Evolutionary conservation across 306 rosid species (phyloP).

Genomic region (Hippophae rhamnoides): DNA sequence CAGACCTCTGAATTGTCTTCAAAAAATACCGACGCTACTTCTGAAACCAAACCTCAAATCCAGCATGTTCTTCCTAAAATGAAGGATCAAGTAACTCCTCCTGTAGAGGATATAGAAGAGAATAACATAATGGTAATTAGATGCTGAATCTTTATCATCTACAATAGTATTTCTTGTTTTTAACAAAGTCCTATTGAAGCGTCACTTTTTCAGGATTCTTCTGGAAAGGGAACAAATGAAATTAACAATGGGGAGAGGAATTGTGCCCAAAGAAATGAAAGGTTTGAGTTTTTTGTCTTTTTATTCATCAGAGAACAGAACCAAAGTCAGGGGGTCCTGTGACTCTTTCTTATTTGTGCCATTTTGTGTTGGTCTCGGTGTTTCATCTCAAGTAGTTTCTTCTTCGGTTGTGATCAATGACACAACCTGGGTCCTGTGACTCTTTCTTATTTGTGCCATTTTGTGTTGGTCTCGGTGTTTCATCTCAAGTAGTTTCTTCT

Average conservation of each 20-base stretch:
- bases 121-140: slow-evolving; percentile 14
- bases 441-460: background rate
- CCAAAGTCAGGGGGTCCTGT: background rate
- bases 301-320: background rate
- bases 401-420: slow-evolving; percentile 15
- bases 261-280: slow-evolving; percentile 13
- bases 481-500: slow-evolving; percentile 29
- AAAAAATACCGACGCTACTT: slow-evolving; percentile 14
- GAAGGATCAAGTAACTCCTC: slow-evolving; percentile 23
- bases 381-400: slow-evolving; percentile 27
- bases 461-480: slow-evolving; percentile 24
- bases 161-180: slow-evolving; percentile 10
- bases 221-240: slow-evolving; percentile 18
- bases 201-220: slow-evolving; percentile 28
- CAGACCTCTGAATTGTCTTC: slow-evolving; percentile 40
- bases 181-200: slow-evolving; percentile 1
- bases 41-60: slow-evolving; percentile 22
- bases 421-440: background rate
- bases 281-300: slow-evolving; percentile 14
- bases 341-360: background rate
- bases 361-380: slow-evolving; percentile 20
- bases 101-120: slow-evolving; percentile 23
- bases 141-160: slow-evolving; percentile 3
- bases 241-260: slow-evolving; percentile 4
- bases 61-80: slow-evolving; percentile 18